Evolutionary conservation across 2,329 filamentous ascomycete species (phyloP).

Genomic region (Colletotrichum sublineola): DNA sequence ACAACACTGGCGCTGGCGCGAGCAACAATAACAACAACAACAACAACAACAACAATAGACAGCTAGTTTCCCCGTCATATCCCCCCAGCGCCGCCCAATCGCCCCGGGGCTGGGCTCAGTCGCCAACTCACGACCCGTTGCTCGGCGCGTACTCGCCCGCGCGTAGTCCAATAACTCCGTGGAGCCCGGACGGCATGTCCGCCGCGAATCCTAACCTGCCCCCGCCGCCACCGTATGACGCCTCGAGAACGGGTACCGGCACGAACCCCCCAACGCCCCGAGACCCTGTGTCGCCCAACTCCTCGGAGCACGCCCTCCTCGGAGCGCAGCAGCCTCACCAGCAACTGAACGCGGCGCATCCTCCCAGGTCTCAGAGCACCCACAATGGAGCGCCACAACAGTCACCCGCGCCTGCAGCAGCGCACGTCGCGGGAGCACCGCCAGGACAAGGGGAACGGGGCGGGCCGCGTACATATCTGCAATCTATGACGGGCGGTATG

Average conservation of each 20-base stretch:
- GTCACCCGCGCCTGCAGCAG: slow-evolving; percentile 23
- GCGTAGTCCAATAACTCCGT: slow-evolving; percentile 25
- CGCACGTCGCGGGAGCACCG: slow-evolving; percentile 7
- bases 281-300: slow-evolving; percentile 21
- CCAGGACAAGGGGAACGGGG: slow-evolving; percentile 6
- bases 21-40: background rate
- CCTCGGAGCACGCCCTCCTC: slow-evolving; percentile 28
- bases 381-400: slow-evolving; percentile 11
- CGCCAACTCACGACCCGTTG: slow-evolving; percentile 28
- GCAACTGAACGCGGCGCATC: slow-evolving; percentile 14
- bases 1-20: slow-evolving; percentile 10
- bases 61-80: slow-evolving; percentile 18
- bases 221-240: slow-evolving; percentile 41
- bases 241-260: slow-evolving; percentile 25
- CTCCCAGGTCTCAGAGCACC: background rate
- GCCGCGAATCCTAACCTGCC: slow-evolving; percentile 43
- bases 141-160: slow-evolving; percentile 15
- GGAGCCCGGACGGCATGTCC: slow-evolving; percentile 41
- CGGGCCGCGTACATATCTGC: slow-evolving; percentile 23
- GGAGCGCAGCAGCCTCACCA: slow-evolving; percentile 15
- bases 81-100: slow-evolving; percentile 18
- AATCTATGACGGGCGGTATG: slow-evolving; percentile 41
- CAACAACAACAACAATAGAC: background rate
- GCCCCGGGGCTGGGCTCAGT: slow-evolving; percentile 5
- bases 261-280: slow-evolving; percentile 24